Base-by-base conservation (phyloP, 73 alveolate genomes). In the Blepharisma japonicum region DNA sequence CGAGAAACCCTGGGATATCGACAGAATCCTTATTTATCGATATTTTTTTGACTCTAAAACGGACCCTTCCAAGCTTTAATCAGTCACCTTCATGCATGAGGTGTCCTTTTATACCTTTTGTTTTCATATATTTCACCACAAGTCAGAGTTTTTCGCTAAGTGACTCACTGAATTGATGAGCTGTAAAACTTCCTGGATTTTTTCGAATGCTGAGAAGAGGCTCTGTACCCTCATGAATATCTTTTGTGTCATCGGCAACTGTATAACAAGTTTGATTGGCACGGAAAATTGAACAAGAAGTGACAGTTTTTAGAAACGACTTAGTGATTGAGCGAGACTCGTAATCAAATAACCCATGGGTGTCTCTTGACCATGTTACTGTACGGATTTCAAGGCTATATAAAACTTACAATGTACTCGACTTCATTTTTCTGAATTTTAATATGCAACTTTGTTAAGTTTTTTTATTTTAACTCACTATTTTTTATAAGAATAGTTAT, bases 291-390 rank as follows among this genome's bases (percentile, higher is more conserved):
- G 42, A 32, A 32, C 42, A 32, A 32, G 42, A 32, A 32, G 42
- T 32, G 42, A 32, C 42, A 3, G 83, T 83, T 68, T 66, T 56
- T 55, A 77, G 54, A 6, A 61, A n/a, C 21, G 45, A 70, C 45
- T 84, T 79, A n/a, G 51, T 42, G 11, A 83, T 77, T 21, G 67
- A 53, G 61, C 85, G 74, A 53, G 85, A 55, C 70, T 81, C 92
- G 68, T 86, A 86, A 55, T 86, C 92, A 80, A 80, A 86, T 6
- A 85, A 83, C 6, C 92, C 92, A 67, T 85, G 92, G 6, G 92
- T 80, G 45, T 85, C 86, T 72, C 87, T 71, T 9, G 77, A 76
- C 92, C 92, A 85, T 23, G 86, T 81, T 38, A 80, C 79, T 32
- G 81, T 54, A 23, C 85, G 56, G 77, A 85, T 71, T 23, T 56